These are phyloP conservation scores for Cicer judaicum DNA, from an alignment of 306 rosid genomes.

Conservation along the genomic window DNA sequence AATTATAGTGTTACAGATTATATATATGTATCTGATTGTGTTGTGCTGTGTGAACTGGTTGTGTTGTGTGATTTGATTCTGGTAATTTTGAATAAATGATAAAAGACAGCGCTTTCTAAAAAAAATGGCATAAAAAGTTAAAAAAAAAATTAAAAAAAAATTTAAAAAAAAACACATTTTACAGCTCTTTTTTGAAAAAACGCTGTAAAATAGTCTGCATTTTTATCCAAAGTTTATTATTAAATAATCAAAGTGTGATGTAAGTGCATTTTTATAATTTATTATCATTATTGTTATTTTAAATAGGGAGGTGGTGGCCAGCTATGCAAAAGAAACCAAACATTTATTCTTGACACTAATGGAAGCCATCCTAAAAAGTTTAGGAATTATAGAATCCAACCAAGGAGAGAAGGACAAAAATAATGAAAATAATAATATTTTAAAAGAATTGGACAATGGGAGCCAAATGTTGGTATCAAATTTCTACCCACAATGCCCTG, in stretches of 20 bases:
- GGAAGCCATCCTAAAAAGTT: conserved; percentile 78
- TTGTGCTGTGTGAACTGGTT: no score
- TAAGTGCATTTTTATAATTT: neutral
- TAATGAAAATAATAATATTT: conserved; percentile 14
- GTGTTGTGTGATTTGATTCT: no score
- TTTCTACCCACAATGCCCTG: conserved; percentile 89
- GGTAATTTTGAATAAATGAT: no score
- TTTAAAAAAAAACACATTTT: no score
- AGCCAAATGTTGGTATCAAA: conserved; percentile 86
- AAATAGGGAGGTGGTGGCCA: conserved; percentile 62
- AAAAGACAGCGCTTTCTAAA: no score
- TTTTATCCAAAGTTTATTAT: neutral
- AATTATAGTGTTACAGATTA: no score
- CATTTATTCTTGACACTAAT: conserved; percentile 56
- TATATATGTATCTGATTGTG: no score
- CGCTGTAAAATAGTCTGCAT: neutral
- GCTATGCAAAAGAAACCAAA: conserved; percentile 71
- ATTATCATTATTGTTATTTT: neutral
- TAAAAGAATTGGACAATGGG: conserved; percentile 68
- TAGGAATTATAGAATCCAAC: conserved; percentile 53
- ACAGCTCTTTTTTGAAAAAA: no score
- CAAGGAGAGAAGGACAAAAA: conserved; percentile 36
- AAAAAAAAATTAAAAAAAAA: no score
- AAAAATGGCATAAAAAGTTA: no score
- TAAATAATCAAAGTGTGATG: neutral